Base-by-base conservation (phyloP, 2,329 filamentous ascomycete genomes). In the Talaromyces piceae region DNA sequence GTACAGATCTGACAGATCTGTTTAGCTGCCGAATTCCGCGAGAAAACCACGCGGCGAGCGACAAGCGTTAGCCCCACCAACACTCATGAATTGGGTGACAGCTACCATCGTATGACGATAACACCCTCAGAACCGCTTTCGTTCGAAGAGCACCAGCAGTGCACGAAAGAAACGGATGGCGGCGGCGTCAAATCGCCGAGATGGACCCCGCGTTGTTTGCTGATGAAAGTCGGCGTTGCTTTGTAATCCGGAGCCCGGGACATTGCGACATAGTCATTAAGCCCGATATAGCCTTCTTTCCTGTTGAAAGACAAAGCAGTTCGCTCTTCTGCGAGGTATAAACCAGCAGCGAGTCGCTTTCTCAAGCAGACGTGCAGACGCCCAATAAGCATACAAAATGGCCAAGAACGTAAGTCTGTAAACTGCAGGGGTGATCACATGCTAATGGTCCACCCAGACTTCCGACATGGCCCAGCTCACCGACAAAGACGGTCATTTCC, bases 401-500 rank as follows among this genome's bases (percentile, higher is more conserved):
- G 16, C 16, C 7, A 18, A 37, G 5, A 16, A 6, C 4, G 33
- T 37, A 37, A 6, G 16, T 26, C 7, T 11, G n/a, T 2, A 23
- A 8, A 13, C 8, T 5, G 12, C 20, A 12, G 3, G 7, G 18
- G 4, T 11, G 12, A 11, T 13, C 12, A 37, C 4, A 25, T 13
- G 13, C 39, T 43, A 43, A 43, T n/a, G 11, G 12, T 5, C 18
- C 3, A 25, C 5, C 43, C 4, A 25, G 44, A 26, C 13, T 12
- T 20, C 44, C 12, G 44, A 46, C 13, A 28, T 46, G 25, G 30
- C 25, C 16, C 61, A 65, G 33, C 58, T 66, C 45, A 61, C 67
- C 44, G 67, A 77, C 56, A 59, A 64, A 22, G 74, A 78, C 53
- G 79, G 78, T 9, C 70, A 73, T 11, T 82, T 81, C 59, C 68